Base-by-base conservation (phyloP, 805 yeast genomes). In the Candida awuae region DNA sequence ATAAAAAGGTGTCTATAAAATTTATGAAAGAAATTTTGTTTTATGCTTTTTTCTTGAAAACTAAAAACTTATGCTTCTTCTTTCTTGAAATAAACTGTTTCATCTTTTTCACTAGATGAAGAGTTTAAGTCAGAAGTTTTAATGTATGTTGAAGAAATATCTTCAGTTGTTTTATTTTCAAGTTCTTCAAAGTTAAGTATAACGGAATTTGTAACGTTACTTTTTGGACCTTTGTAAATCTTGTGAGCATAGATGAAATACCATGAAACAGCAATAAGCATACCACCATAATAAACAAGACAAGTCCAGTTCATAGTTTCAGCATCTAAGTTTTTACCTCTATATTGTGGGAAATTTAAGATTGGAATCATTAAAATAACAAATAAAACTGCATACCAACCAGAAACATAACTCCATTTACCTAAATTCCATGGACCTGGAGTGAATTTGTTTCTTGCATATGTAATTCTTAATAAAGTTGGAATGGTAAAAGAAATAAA, bases 141-240 rank as follows among this genome's bases (percentile, higher is more conserved):
- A n/a, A n/a, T n/a, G n/a, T n/a, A n/a, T n/a, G n/a, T n/a, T n/a
- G n/a, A n/a, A n/a, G n/a, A n/a, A n/a, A n/a, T n/a, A n/a, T n/a
- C n/a, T n/a, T n/a, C n/a, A n/a, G n/a, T n/a, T n/a, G 15, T 17
- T 13, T 21, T 10, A 15, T 32, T 19, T 8, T 21, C 29, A 20
- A 10, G 29, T 8, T 32, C 35, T 32, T 23, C 35, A 22, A 22
- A 32, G 13, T 32, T 32, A 10, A 6, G 21, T 14, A 32, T 32
- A 17, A 32, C 29, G 2, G 28, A n/a, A 22, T 23, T 23, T 8
- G 35, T 32, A 25, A 32, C 23, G 17, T 25, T 25, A 6, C 14
- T 25, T 3, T 73, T 67, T 46, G 79, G 79, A 38, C 80, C 80
- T 30, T 52, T 51, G 59, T 71, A 74, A 74, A 75, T 70, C 39